Conservation (phyloP, 331 rosid genomes). For the Malus hybrid region DNA sequence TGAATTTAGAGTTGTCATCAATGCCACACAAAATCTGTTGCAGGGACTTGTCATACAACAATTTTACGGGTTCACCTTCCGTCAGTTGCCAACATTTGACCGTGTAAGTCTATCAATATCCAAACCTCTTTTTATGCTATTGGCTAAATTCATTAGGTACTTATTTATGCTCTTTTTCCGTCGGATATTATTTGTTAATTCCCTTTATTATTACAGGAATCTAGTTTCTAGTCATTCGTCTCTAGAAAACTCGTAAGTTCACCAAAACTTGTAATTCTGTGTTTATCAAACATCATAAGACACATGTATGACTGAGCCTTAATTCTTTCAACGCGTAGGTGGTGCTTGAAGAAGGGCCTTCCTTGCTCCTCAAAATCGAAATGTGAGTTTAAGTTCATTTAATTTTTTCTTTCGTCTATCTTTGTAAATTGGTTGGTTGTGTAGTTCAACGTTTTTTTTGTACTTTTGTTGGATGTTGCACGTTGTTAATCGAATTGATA, state of each 20-base stretch:
- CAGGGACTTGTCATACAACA: constrained; percentile 78
- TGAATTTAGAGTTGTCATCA: no score
- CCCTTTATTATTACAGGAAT: constrained; percentile 38
- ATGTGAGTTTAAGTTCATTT: constrained; percentile 31
- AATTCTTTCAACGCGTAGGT: constrained; percentile 31
- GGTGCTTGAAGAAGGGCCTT: constrained; percentile 60
- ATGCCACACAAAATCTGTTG: not conserved
- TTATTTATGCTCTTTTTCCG: not conserved
- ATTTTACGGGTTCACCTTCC: constrained; percentile 37
- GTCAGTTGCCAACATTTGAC: constrained; percentile 17
- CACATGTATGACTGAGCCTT: not conserved
- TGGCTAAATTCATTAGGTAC: not conserved
- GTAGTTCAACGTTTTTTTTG: no score
- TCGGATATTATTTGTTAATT: not conserved
- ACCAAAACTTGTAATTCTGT: not conserved
- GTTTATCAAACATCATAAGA: not conserved
- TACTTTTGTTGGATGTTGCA: no score
- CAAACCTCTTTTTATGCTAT: no score
- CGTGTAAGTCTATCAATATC: constrained; percentile 42
- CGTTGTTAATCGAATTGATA: not conserved
- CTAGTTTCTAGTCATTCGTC: constrained; percentile 51
- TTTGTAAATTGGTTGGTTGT: no score
- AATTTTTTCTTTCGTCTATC: no score
- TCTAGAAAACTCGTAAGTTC: constrained; percentile 29
- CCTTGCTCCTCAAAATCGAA: constrained; percentile 47